Evolutionary conservation across 495 filamentous ascomycete species (phyloP).

Genomic region (Penicillium ochrochloron): DNA sequence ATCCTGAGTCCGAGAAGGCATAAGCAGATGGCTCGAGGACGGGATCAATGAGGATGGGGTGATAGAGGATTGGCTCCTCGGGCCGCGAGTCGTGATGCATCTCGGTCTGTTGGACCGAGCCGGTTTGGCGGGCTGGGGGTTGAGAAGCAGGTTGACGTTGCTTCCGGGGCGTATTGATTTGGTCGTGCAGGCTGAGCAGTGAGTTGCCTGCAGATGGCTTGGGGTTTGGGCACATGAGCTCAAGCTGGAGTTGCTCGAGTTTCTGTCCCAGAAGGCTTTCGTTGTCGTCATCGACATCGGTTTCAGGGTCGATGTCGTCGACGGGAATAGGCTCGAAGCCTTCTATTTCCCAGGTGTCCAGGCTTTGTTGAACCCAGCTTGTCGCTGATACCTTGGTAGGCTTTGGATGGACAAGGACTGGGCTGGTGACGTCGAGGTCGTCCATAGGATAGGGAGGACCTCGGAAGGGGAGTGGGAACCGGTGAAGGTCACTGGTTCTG

Average conservation of each 20-base stretch:
- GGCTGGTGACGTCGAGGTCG: background rate
- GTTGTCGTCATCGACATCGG: background rate
- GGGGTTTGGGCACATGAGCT: constrained; percentile 16
- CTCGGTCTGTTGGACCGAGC: background rate
- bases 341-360: background rate
- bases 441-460: background rate
- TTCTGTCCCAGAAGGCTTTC: background rate
- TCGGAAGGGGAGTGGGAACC: background rate
- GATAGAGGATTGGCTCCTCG: background rate
- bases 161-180: constrained; percentile 9
- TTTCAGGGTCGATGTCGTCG: constrained; percentile 2
- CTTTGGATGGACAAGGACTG: background rate
- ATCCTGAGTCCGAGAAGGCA: constrained; percentile 5
- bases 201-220: constrained; percentile 6
- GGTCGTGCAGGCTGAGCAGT: constrained; percentile 14
- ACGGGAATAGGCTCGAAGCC: constrained; percentile 6
- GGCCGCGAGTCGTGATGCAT: background rate
- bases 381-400: background rate
- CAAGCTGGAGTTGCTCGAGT: constrained; percentile 5
- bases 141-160: background rate
- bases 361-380: background rate
- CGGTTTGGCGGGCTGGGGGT: background rate
- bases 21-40: constrained; percentile 2
- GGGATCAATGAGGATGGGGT: constrained; percentile 5
- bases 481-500: constrained; percentile 16